Conservation (phyloP, 139 green algal genomes). For the Chlamydomonas sphaeroides region DNA sequence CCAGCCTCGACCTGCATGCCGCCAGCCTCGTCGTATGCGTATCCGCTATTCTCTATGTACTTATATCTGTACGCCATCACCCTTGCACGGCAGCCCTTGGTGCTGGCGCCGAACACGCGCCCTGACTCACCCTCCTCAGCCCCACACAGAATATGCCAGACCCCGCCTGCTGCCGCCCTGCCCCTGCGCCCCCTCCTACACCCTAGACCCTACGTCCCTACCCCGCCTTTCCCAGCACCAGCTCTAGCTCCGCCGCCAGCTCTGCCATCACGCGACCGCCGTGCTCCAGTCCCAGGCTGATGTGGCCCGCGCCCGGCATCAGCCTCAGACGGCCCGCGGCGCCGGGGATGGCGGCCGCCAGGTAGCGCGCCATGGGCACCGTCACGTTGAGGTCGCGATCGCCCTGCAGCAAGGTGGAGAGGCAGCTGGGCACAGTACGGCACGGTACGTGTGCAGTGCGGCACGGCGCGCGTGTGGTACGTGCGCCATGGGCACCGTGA, state of each 20-base stretch:
- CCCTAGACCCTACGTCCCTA: no score
- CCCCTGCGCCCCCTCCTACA: not conserved
- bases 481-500: not conserved
- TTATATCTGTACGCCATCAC: no score
- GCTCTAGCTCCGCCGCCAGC: not conserved
- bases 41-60: no score
- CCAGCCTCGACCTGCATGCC: no score
- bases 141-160: no score
- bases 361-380: constrained; percentile 9
- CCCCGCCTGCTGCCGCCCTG: no score
- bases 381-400: constrained; percentile 23
- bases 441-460: not conserved
- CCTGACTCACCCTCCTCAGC: no score
- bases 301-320: constrained; percentile 14
- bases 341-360: constrained; percentile 14
- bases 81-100: no score
- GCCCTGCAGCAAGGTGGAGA: not conserved
- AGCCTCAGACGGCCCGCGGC: not conserved
- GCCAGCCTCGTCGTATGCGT: no score
- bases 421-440: not conserved
- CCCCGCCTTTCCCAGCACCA: not conserved
- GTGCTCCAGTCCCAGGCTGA: constrained; percentile 35
- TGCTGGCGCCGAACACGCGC: no score
- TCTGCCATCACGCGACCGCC: not conserved
- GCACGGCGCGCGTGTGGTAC: not conserved